Evolutionary conservation across 164 flowering plant genomes (phyloP).

Genomic region (Vitis riparia): DNA sequence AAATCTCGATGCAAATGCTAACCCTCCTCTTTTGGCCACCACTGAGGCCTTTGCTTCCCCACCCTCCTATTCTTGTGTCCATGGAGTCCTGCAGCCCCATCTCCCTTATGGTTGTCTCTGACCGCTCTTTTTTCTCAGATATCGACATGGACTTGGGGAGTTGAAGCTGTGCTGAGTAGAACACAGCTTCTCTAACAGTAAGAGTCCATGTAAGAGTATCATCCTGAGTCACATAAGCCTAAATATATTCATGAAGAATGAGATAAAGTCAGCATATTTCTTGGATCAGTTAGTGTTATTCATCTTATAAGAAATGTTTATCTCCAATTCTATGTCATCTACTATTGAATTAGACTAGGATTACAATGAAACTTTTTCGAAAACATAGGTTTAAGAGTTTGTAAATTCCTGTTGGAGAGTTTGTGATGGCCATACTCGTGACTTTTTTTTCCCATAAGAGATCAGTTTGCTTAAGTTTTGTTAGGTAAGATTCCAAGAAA

Average conservation of each 20-base stretch:
- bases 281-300: no score
- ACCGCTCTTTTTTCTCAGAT: slow-evolving; percentile 25
- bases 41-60: slow-evolving; percentile 26
- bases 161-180: slow-evolving; percentile 38
- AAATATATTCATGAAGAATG: not conserved
- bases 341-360: no score
- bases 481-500: no score
- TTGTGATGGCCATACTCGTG: no score
- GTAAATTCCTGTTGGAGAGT: no score
- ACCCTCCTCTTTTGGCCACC: slow-evolving; percentile 36
- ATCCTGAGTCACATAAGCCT: slow-evolving; percentile 43
- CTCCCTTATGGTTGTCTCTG: slow-evolving; percentile 24
- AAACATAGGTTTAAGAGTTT: no score
- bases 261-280: no score
- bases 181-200: slow-evolving; percentile 32
- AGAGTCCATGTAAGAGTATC: slow-evolving; percentile 29
- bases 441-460: no score
- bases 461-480: no score
- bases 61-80: slow-evolving; percentile 32
- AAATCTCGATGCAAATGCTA: slow-evolving; percentile 33
- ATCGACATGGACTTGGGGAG: slow-evolving; percentile 32
- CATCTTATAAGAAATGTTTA: no score
- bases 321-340: no score
- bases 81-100: slow-evolving; percentile 31
- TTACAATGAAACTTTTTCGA: no score